Base-by-base conservation (phyloP, 1,284 basidiomycete genomes). In the Coniferiporia sulphurascens region DNA sequence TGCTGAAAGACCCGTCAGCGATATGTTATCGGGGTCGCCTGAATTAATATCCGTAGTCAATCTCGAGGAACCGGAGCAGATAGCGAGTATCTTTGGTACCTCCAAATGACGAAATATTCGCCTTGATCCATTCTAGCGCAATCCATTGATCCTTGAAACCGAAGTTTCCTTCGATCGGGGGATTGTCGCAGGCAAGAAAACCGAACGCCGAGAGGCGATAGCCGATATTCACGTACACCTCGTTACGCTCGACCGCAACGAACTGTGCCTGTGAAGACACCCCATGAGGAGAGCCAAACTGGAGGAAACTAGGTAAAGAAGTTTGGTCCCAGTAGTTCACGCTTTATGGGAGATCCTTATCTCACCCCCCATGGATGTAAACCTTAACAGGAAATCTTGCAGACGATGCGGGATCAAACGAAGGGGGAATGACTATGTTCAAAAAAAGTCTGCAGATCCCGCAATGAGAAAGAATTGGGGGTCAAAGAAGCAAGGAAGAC, bases 121-220 rank as follows among this genome's bases (percentile, higher is more conserved):
- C 73, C 49, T 73, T 76, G 12, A 88, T 74, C 85, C 84, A 87
- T 66, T 79, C 72, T 12, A 85, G 67, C 0, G 81, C 82, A 9
- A 82, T 61, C 86, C 86, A 89, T 61, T 84, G 86, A 68, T 91
- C 89, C 71, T 89, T 89, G 76, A 91, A 91, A 0, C 89, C 88
- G 68, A 84, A 87, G 67, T 91, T 91, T 1, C 89, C 88, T 9
- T 75, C 73, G 41, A 91, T 68, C 38, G 72, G 68, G 8, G 85
- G 86, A 54, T 78, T 67, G 55, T 86, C 83, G 61, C 77, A 79
- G 0, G 86, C 87, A 9, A 91, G 72, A 67, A 89, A 91, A 0
- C 89, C 89, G 65, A 90, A 87, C 5, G 80, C 86, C 0, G 87
- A 88, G 49, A 89, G 74, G 15, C 85, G 79, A 68, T 89, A 88